Conservation (phyloP, 2,329 filamentous ascomycete species). For the Monosporascus sp. region DNA sequence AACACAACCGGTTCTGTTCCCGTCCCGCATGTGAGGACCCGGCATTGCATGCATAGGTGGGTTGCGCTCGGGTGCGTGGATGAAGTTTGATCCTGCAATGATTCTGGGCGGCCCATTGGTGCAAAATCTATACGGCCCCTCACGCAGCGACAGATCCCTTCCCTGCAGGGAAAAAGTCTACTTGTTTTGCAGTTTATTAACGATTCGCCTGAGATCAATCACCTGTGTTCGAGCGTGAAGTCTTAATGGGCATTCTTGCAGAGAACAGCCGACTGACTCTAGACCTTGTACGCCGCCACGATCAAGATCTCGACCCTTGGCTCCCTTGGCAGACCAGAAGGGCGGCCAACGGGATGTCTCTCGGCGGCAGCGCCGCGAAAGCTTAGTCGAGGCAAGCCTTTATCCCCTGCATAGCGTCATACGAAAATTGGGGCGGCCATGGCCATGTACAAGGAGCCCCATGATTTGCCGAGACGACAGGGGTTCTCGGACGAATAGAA, state of each 20-base stretch:
- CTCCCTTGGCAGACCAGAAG: not conserved
- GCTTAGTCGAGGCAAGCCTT: not conserved
- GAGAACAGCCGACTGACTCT: too few relatives aligned
- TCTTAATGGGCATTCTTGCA: too few relatives aligned
- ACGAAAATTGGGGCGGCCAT: not conserved
- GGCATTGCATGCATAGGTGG: not conserved
- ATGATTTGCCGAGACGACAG: too few relatives aligned
- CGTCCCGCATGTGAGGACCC: not conserved
- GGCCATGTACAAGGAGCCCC: too few relatives aligned
- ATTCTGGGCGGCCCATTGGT: not conserved
- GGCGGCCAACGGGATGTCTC: not conserved
- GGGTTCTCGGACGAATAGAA: not conserved
- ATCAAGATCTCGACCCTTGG: not conserved
- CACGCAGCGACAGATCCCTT: not conserved
- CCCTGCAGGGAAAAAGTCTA: not conserved
- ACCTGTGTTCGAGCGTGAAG: not conserved
- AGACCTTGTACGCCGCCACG: not conserved
- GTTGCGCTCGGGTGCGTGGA: not conserved
- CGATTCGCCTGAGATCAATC: too few relatives aligned
- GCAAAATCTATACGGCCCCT: not conserved
- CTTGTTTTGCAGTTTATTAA: not conserved
- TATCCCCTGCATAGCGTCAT: not conserved
- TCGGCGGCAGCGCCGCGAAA: not conserved
- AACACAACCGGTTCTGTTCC: not conserved
- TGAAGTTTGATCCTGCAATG: too few relatives aligned